Base-by-base conservation (phyloP, 169 alveolate species). In the Theileria orientalis region DNA sequence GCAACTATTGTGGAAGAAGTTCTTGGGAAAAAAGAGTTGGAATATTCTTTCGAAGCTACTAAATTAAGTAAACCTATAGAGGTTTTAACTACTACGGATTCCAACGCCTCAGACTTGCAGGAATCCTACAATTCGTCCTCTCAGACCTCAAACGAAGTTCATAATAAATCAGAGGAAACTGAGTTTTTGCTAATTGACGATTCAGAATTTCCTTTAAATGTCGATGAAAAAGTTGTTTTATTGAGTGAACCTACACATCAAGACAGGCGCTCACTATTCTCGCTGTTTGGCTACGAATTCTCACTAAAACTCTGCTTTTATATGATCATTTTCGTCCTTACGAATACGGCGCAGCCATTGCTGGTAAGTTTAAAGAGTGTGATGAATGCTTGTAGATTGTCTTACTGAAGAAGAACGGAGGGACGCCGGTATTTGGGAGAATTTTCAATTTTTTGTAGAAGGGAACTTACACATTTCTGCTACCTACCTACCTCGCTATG, bases 331-430 rank as follows among this genome's bases (percentile, higher is more conserved):
- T 80, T 80, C 57, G 74, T 80, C 61, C 40, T 80, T 13, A 80
- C 88, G 9, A 80, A 80, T 41, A 69, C 88, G 7, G 88, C 88
- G 25, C 88, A 80, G 35, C 88, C 88, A 47, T 57, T 80, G 33
- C 69, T 80, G 76, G 75, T 77, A 44, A 2, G 76, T 75, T 74
- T 41, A 33, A 13, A 40, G n/a, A 13, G 16, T 14, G 6, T 13
- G 19, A 0, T 1, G 25, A 59, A 14, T 0, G 3, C 19, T 64
- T 42, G n/a, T 64, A 73, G 83, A 76, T 76, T 21, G 46, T 59
- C 32, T n/a, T 77, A 32, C 51, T 80, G 29, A 73, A 84, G 32
- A 41, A 73, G 30, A 56, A 80, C 5, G 88, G 88, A 29, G 88
- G 88, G 25, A 67, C 88, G 3, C 88, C 88, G 5, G 74, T 64